A percentile compares a stretch with the other conserved stretches of the same genome.
Conservation (phyloP, 306 rosid species). For the Quercus gilva region DNA sequence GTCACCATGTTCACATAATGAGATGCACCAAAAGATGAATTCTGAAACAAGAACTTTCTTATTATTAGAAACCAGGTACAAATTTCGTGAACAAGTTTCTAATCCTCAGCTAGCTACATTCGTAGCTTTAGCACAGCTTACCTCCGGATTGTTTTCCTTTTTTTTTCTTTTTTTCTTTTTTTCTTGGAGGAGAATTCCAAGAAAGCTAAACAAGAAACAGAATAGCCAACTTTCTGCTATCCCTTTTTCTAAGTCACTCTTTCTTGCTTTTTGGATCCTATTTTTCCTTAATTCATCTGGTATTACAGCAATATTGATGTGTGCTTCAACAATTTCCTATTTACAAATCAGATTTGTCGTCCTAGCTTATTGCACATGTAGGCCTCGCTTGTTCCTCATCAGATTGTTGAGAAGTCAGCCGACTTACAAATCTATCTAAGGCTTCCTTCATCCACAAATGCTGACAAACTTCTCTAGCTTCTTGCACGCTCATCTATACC, state of each 20-base stretch:
- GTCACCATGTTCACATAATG: not conserved
- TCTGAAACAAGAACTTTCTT: not conserved
- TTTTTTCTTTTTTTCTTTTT: not conserved
- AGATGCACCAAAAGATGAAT: not conserved
- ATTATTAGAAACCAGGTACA: not conserved
- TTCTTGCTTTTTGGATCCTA: slow-evolving; percentile 26
- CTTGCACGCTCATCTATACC: slow-evolving; percentile 65
- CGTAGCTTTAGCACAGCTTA: not conserved
- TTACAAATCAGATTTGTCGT: slow-evolving; percentile 36
- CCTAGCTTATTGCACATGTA: slow-evolving; percentile 24
- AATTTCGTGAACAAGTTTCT: not conserved
- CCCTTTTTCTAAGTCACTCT: not conserved
- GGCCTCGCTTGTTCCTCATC: slow-evolving; percentile 19
- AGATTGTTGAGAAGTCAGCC: slow-evolving; percentile 40
- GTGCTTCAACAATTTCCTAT: slow-evolving; percentile 25
- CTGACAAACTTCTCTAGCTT: slow-evolving; percentile 79
- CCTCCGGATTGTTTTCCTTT: no score
- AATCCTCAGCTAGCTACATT: not conserved
- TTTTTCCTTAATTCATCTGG: slow-evolving; percentile 13
- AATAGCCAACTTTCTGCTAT: not conserved
- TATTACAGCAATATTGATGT: slow-evolving; percentile 12
- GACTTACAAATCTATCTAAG: slow-evolving; percentile 58
- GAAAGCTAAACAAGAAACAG: not conserved
- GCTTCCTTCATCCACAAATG: slow-evolving; percentile 99
- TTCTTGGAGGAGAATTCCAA: not conserved